Percentiles rank a stretch among this genome's conserved stretches.
Conservation (phyloP, 2,329 filamentous ascomycete genomes). For the Celoporthe dispersa region DNA sequence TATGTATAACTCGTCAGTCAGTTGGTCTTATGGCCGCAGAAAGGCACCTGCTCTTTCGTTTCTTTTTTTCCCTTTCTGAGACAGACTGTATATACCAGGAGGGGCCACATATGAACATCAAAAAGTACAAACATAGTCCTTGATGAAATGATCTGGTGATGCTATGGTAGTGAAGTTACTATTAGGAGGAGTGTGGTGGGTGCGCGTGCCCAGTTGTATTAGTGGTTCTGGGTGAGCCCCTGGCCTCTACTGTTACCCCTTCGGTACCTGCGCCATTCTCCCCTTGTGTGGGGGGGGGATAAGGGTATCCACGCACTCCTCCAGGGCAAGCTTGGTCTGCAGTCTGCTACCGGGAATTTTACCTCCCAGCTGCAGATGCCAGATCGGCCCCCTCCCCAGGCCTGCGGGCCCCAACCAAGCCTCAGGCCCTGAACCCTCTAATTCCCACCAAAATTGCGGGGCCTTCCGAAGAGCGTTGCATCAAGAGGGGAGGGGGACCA, state of each 20-base stretch:
- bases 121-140: not conserved
- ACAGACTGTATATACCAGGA: not conserved
- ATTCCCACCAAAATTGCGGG: slow-evolving; percentile 25
- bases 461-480: slow-evolving; percentile 25
- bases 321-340: not conserved
- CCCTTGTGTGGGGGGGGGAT: not conserved
- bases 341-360: slow-evolving; percentile 24
- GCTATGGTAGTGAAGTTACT: too few species aligned
- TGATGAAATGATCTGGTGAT: too few species aligned
- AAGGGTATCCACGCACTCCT: not conserved
- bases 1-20: not conserved
- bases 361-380: slow-evolving; percentile 23
- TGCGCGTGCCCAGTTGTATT: not conserved
- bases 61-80: not conserved
- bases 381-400: slow-evolving; percentile 20
- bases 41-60: slow-evolving; percentile 1
- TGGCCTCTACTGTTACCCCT: slow-evolving; percentile 4
- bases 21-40: not conserved
- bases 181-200: not conserved
- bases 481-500: slow-evolving; percentile 15
- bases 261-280: slow-evolving; percentile 13
- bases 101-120: slow-evolving; percentile 18
- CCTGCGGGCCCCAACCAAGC: slow-evolving; percentile 1
- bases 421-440: not conserved
- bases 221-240: slow-evolving; percentile 16